Evolutionary conservation across 805 yeast species (phyloP).

Genomic region (Starmerella floricola): DNA sequence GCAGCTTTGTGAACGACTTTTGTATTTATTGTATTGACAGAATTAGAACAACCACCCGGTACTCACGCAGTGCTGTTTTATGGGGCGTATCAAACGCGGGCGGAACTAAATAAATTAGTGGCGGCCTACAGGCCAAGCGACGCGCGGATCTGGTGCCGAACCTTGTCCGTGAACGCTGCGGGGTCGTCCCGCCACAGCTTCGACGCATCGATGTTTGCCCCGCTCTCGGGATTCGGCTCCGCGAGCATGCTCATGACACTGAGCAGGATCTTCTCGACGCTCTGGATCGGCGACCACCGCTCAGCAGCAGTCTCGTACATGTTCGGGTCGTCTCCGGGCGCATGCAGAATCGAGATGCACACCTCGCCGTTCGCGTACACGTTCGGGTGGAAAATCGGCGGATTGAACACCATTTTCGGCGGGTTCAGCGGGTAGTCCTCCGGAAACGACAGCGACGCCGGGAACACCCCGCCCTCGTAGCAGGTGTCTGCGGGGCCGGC

Average conservation of each 20-base stretch:
- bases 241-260: conserved; percentile 94
- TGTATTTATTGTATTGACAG: too few species aligned
- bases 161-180: conserved; percentile 50
- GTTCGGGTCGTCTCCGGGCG: conserved; percentile 96
- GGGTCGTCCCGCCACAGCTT: conserved; percentile 86
- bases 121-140: conserved; percentile 49
- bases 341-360: conserved; percentile 86
- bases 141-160: conserved; percentile 53
- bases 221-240: conserved; percentile 88
- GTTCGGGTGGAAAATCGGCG: conserved; percentile 85
- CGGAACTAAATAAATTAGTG: neutral
- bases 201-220: conserved; percentile 74
- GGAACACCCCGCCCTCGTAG: conserved; percentile 78
- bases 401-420: conserved; percentile 61
- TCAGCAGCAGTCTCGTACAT: conserved; percentile 93
- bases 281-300: conserved; percentile 96
- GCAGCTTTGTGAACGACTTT: too few species aligned
- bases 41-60: too few species aligned
- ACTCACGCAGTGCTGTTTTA: too few species aligned
- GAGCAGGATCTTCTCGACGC: conserved; percentile 88
- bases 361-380: conserved; percentile 89
- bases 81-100: neutral
- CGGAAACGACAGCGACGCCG: conserved; percentile 63
- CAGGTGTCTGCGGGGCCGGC: conserved; percentile 79
- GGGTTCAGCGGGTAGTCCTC: conserved; percentile 74